Evolutionary conservation across 768 basidiomycete genomes (phyloP).

Genomic region (Mycena latifolia): DNA sequence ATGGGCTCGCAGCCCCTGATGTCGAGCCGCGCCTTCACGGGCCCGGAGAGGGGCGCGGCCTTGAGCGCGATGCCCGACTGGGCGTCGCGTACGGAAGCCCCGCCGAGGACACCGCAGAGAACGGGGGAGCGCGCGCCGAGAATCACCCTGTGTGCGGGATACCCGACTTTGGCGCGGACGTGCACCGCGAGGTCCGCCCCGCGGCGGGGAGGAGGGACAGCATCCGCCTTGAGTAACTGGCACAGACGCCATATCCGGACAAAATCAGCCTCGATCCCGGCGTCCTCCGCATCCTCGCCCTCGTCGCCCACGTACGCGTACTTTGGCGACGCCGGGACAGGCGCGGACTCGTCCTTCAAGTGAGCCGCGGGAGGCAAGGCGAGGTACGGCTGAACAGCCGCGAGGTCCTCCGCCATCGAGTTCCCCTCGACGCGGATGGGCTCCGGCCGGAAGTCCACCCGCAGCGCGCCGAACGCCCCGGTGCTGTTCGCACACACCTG

Average conservation of each 20-base stretch:
- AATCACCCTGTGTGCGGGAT: slow-evolving; percentile 77
- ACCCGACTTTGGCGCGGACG: slow-evolving; percentile 52
- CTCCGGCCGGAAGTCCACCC: slow-evolving; percentile 74
- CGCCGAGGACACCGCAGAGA: slow-evolving; percentile 58
- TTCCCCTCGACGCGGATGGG: slow-evolving; percentile 69
- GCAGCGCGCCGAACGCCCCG: slow-evolving; percentile 90
- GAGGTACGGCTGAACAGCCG: slow-evolving; percentile 72
- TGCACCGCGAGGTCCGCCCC: slow-evolving; percentile 77
- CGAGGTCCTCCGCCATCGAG: slow-evolving; percentile 74
- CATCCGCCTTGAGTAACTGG: slow-evolving; percentile 45
- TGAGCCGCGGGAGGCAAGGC: slow-evolving; percentile 40
- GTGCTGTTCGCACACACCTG: slow-evolving; percentile 88
- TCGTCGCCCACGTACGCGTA: slow-evolving; percentile 35
- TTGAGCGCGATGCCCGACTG: slow-evolving; percentile 33
- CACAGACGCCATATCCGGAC: slow-evolving; percentile 48
- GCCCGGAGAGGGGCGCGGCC: slow-evolving; percentile 29
- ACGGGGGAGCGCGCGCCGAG: slow-evolving; percentile 69
- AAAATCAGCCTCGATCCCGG: slow-evolving; percentile 52
- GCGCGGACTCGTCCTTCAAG: slow-evolving; percentile 19
- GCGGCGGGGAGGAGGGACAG: slow-evolving; percentile 45
- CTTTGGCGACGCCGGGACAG: slow-evolving; percentile 8
- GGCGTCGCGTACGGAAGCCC: slow-evolving; percentile 33
- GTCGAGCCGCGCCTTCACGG: slow-evolving; percentile 47
- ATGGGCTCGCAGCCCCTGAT: slow-evolving; percentile 73
- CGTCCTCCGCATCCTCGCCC: slow-evolving; percentile 54